These are phyloP conservation scores for Leishmania aethiopica DNA, from an alignment of 208 protist genomes.

Conservation along the genomic window DNA sequence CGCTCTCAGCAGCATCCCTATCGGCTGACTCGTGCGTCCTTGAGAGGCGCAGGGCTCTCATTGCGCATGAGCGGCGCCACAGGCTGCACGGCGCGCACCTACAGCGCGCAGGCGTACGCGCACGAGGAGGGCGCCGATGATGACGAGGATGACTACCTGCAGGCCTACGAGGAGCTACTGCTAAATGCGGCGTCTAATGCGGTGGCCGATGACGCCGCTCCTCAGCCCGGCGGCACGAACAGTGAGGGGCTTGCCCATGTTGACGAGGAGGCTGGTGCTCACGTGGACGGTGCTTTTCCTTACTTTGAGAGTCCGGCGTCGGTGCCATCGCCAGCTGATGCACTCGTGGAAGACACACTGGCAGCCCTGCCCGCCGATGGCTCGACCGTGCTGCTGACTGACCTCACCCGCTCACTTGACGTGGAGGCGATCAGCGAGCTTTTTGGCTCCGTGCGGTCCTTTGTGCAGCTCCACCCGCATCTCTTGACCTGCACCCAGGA, in stretches of 20 bases:
- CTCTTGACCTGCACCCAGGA: conserved; percentile 43
- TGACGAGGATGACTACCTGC: conserved; percentile 41
- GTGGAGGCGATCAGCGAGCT: conserved; percentile 53
- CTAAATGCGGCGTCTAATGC: conserved; percentile 22
- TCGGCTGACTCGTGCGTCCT: neutral
- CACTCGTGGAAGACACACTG: conserved; percentile 37
- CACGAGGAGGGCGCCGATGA: neutral
- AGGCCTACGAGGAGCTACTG: conserved; percentile 75
- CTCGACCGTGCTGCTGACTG: conserved; percentile 45
- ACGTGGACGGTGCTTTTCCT: neutral
- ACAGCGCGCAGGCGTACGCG: neutral
- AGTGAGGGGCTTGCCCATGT: neutral
- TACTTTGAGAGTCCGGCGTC: neutral
- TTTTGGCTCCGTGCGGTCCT: conserved; percentile 57
- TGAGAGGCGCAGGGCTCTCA: neutral
- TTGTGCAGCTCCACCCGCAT: conserved; percentile 53
- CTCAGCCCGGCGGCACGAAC: neutral
- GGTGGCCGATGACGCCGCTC: neutral
- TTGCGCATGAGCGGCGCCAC: neutral
- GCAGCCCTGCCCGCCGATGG: conserved; percentile 62
- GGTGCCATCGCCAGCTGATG: conserved; percentile 7
- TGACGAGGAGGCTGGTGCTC: neutral
- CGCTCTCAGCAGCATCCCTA: neutral
- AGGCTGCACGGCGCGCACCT: neutral
- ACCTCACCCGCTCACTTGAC: conserved; percentile 54